Evolutionary conservation across 176 grass and related monocot genomes (phyloP).

Genomic region (Raddia guianensis): DNA sequence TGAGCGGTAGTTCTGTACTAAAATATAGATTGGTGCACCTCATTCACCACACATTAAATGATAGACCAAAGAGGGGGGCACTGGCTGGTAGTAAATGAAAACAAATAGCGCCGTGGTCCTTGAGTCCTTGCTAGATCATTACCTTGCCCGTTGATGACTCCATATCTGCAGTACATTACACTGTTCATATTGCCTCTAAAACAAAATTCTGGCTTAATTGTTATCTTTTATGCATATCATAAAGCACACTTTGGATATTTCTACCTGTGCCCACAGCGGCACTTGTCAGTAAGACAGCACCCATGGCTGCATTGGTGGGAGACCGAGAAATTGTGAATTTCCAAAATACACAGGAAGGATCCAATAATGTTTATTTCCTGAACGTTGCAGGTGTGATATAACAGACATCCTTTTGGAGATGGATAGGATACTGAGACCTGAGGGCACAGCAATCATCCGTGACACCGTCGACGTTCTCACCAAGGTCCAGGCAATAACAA

Average conservation of each 20-base stretch:
- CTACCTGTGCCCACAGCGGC: neutral
- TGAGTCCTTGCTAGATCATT: constrained; percentile 27
- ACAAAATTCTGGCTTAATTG: constrained; percentile 3
- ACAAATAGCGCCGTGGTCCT: neutral
- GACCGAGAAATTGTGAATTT: neutral
- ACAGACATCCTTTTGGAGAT: constrained; percentile 93
- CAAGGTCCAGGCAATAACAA: constrained; percentile 72
- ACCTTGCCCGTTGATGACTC: constrained; percentile 1
- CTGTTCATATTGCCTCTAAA: neutral
- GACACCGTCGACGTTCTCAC: constrained; percentile 86
- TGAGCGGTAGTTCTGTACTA: neutral
- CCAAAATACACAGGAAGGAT: neutral
- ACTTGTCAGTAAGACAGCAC: constrained; percentile 12
- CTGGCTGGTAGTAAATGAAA: constrained; percentile 7
- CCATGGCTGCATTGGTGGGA: neutral
- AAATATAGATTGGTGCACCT: neutral
- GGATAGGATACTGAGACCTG: constrained; percentile 90
- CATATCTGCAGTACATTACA: neutral
- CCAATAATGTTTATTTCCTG: constrained; percentile 5
- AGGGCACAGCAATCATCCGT: constrained; percentile 85
- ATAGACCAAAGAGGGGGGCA: neutral
- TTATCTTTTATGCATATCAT: neutral
- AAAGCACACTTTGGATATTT: constrained; percentile 7
- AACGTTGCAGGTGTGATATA: constrained; percentile 80
- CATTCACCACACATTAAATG: constrained; percentile 11